phyloP scores from a whole-genome alignment of 192 early-diverging fungal genomes.

The Mortierella claussenii region DNA sequence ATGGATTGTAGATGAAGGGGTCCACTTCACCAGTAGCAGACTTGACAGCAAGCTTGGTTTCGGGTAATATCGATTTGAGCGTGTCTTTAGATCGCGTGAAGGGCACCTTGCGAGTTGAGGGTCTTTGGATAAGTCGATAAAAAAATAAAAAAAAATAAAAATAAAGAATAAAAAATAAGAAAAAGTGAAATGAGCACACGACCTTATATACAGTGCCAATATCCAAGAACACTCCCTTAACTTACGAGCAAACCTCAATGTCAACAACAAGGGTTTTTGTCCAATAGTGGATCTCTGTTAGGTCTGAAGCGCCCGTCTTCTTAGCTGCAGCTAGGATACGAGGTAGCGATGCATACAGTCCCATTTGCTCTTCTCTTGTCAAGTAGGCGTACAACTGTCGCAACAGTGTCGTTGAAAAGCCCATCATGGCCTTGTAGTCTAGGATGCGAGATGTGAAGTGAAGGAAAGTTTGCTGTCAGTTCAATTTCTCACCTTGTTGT shows the following conservation, averaged over 20 bases:
- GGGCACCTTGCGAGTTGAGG: constrained; percentile 65
- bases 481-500: not conserved
- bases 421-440: constrained; percentile 72
- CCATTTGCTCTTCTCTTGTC: constrained; percentile 71
- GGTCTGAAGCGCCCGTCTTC: constrained; percentile 59
- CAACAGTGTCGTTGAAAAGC: constrained; percentile 73
- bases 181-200: no score
- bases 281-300: constrained; percentile 64
- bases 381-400: constrained; percentile 71
- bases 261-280: constrained; percentile 64
- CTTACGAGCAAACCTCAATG: constrained; percentile 63
- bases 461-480: not conserved
- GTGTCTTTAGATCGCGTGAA: constrained; percentile 63
- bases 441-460: not conserved
- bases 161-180: no score
- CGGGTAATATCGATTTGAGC: constrained; percentile 40
- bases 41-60: constrained; percentile 26
- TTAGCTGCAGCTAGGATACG: constrained; percentile 64
- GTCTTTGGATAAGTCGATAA: constrained; percentile 46
- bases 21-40: constrained; percentile 56
- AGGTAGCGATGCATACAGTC: constrained; percentile 65
- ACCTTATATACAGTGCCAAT: no score
- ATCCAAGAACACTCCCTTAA: no score
- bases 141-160: not conserved
- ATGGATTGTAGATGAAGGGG: constrained; percentile 88